Percentiles rank a stretch among this genome's conserved stretches.
Evolutionary conservation across 208 protist species (phyloP).

Genomic region (Crithidia mellificae): DNA sequence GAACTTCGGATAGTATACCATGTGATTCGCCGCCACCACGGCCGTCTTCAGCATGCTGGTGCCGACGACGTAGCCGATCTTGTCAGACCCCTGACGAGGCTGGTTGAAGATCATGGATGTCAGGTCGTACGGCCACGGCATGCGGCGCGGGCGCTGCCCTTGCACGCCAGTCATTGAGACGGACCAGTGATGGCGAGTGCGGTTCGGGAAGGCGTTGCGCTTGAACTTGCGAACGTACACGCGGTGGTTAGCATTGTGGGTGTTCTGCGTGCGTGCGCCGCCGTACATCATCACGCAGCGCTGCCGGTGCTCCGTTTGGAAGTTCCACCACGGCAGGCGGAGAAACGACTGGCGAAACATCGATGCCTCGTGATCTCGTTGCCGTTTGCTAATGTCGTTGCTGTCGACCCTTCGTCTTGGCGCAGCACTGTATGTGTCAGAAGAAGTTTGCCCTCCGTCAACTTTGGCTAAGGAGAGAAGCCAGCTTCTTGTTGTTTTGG

Average conservation of each 20-base stretch:
- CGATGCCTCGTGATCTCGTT: no score
- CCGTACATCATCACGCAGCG: slow-evolving; percentile 90
- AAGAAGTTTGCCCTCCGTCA: no score
- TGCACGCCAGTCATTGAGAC: slow-evolving; percentile 89
- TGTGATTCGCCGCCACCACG: slow-evolving; percentile 88
- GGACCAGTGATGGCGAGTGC: slow-evolving; percentile 89
- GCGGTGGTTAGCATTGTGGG: slow-evolving; percentile 87
- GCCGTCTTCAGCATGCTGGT: slow-evolving; percentile 94
- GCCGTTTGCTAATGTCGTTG: no score
- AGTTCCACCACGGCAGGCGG: slow-evolving; percentile 91
- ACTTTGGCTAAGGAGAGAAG: no score
- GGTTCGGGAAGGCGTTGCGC: slow-evolving; percentile 90
- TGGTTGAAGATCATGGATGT: slow-evolving; percentile 94
- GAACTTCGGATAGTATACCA: slow-evolving; percentile 94
- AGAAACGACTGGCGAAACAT: slow-evolving; percentile 77
- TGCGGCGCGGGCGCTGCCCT: slow-evolving; percentile 87
- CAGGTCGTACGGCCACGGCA: slow-evolving; percentile 93
- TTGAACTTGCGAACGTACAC: slow-evolving; percentile 91
- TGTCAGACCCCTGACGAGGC: slow-evolving; percentile 87
- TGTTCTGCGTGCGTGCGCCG: slow-evolving; percentile 84
- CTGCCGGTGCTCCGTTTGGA: slow-evolving; percentile 90
- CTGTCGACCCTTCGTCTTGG: no score
- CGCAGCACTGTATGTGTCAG: no score
- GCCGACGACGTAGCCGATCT: slow-evolving; percentile 92
- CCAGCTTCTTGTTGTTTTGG: no score